Conservation (phyloP, 2,329 filamentous ascomycete species). For the Ceratocystis variospora region DNA sequence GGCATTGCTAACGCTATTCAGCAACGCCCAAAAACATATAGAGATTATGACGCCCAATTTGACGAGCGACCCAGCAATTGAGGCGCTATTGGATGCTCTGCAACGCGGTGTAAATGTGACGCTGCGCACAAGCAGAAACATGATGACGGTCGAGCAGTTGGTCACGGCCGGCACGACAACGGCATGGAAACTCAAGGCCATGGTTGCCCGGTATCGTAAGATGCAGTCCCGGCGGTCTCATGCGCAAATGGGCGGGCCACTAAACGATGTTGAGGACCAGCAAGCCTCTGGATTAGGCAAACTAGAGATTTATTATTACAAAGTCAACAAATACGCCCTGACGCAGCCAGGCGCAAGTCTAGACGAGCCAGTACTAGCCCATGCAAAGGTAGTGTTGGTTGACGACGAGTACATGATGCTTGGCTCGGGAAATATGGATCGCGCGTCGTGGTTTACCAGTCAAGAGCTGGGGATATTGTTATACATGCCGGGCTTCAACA, state of each 20-base stretch:
- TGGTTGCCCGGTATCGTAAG: slow-evolving; percentile 42
- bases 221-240: slow-evolving; percentile 19
- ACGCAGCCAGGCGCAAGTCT: slow-evolving; percentile 21
- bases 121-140: slow-evolving; percentile 50
- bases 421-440: slow-evolving; percentile 72
- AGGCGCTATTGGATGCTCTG: slow-evolving; percentile 47
- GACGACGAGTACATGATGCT: slow-evolving; percentile 55
- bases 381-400: slow-evolving; percentile 64
- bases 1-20: slow-evolving; percentile 47
- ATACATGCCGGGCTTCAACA: slow-evolving; percentile 29
- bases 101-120: slow-evolving; percentile 52
- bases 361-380: slow-evolving; percentile 55
- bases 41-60: slow-evolving; percentile 67
- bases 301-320: slow-evolving; percentile 47
- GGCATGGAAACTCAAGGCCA: slow-evolving; percentile 43
- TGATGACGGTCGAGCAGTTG: slow-evolving; percentile 73
- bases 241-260: slow-evolving; percentile 17
- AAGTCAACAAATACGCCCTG: slow-evolving; percentile 26
- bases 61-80: slow-evolving; percentile 51
- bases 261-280: slow-evolving; percentile 21
- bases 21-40: slow-evolving; percentile 43
- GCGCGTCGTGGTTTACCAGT: slow-evolving; percentile 75
- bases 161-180: slow-evolving; percentile 66
- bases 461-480: slow-evolving; percentile 64
- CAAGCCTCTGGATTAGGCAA: slow-evolving; percentile 37